Conservation (phyloP, 139 green algal species). For the Chlorella sp. region DNA sequence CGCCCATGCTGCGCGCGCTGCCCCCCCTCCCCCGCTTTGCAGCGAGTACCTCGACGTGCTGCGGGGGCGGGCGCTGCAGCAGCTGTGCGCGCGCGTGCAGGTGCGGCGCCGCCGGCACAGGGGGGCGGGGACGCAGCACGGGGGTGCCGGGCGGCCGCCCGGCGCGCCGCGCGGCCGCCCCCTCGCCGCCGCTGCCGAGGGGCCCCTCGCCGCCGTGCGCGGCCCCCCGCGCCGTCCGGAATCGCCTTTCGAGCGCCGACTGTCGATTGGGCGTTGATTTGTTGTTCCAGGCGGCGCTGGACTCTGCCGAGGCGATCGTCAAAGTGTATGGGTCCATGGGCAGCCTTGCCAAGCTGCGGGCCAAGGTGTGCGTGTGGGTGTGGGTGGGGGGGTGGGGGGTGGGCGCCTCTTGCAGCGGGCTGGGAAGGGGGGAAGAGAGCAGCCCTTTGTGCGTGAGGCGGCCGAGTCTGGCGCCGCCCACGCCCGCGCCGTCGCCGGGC, state of each 20-base stretch:
- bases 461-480: too few relatives aligned
- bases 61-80: constrained; percentile 9
- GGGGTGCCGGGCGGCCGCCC: background rate
- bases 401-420: too few relatives aligned
- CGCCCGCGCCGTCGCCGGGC: too few relatives aligned
- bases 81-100: constrained; percentile 11
- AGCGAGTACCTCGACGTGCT: constrained; percentile 6
- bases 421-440: too few relatives aligned
- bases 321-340: constrained; percentile 27
- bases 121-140: background rate
- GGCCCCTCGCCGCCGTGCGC: background rate
- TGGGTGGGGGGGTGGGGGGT: too few relatives aligned
- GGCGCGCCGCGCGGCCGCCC: background rate
- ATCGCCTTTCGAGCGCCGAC: background rate
- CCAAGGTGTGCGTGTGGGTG: constrained; percentile 20
- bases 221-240: background rate
- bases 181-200: background rate
- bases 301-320: constrained; percentile 19
- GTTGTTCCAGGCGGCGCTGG: background rate
- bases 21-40: too few relatives aligned
- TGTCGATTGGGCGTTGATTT: background rate
- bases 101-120: constrained; percentile 3
- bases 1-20: too few relatives aligned
- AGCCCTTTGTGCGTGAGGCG: too few relatives aligned
- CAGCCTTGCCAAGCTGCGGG: constrained; percentile 15